Percentiles rank a stretch among this genome's conserved stretches.
Evolutionary conservation across 768 basidiomycete species (phyloP).

Genomic region (Tylopilus rubrobrunneus): DNA sequence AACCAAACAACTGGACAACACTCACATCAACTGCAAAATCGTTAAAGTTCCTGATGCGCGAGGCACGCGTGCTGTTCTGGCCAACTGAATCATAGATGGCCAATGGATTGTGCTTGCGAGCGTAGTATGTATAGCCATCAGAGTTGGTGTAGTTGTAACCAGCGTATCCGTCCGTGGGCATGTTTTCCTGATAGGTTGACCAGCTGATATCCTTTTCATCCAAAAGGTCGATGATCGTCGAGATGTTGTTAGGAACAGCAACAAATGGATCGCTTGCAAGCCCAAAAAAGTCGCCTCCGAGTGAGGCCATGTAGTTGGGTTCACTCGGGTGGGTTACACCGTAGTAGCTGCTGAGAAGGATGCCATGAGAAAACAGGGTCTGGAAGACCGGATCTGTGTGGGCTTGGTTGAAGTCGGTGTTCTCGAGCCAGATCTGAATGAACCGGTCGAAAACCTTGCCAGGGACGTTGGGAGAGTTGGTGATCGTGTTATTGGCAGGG

Average conservation of each 20-base stretch:
- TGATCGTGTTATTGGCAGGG: slow-evolving; percentile 39
- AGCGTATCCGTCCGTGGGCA: slow-evolving; percentile 47
- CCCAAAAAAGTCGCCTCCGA: slow-evolving; percentile 54
- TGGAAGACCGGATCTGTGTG: slow-evolving; percentile 27
- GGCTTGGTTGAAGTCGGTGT: slow-evolving; percentile 47
- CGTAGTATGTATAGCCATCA: slow-evolving; percentile 46
- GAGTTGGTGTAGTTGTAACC: slow-evolving; percentile 35
- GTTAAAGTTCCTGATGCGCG: slow-evolving; percentile 56
- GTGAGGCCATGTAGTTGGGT: slow-evolving; percentile 51
- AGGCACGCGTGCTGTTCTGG: slow-evolving; percentile 36
- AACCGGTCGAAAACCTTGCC: slow-evolving; percentile 47
- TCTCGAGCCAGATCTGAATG: slow-evolving; percentile 60
- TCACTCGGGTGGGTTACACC: slow-evolving; percentile 56
- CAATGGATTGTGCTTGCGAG: slow-evolving; percentile 54
- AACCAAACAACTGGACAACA: not conserved
- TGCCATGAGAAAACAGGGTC: slow-evolving; percentile 45
- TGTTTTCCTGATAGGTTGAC: slow-evolving; percentile 58
- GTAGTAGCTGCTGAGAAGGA: slow-evolving; percentile 44
- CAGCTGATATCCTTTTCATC: slow-evolving; percentile 56
- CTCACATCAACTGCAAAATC: slow-evolving; percentile 53
- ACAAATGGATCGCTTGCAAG: slow-evolving; percentile 37
- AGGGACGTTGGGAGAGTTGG: slow-evolving; percentile 34
- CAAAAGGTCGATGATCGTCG: slow-evolving; percentile 57
- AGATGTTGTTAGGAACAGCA: slow-evolving; percentile 42
- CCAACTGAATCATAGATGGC: slow-evolving; percentile 51